Percentiles rank a stretch among this genome's conserved stretches.
These are phyloP conservation scores for Podaxis sp. DNA, from an alignment of 768 basidiomycete genomes.

Conservation along the genomic window DNA sequence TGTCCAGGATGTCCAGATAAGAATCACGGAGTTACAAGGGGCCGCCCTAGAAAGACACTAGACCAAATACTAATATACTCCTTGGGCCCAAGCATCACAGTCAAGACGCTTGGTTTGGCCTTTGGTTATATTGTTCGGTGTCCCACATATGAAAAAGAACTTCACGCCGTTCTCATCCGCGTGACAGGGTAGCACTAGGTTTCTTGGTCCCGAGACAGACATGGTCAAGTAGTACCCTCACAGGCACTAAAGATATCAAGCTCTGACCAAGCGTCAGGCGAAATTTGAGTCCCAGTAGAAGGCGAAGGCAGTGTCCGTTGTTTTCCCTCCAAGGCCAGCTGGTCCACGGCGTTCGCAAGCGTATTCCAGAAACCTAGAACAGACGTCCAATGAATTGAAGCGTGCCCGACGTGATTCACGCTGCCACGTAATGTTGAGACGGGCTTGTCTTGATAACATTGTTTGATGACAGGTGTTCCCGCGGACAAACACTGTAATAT, in stretches of 20 bases:
- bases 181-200: background rate
- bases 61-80: too few species aligned
- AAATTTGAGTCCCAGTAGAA: background rate
- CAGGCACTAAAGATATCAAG: too few species aligned
- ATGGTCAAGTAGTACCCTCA: background rate
- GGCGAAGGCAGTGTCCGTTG: background rate
- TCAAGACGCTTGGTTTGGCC: background rate
- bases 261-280: background rate
- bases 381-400: background rate
- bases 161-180: background rate
- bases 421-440: background rate
- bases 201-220: slow-evolving; percentile 1
- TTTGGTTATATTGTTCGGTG: background rate
- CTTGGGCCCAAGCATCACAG: background rate
- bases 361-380: background rate
- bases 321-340: slow-evolving; percentile 4
- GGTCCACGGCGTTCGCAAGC: background rate
- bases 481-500: background rate
- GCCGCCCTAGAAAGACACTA: too few species aligned
- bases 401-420: background rate
- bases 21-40: too few species aligned
- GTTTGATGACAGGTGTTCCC: background rate
- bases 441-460: background rate
- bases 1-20: background rate
- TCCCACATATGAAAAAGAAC: slow-evolving; percentile 7